These are phyloP conservation scores for Hyphopichia wangnamkhiaoensis DNA, from an alignment of 1,139 yeast genomes.

Conservation along the genomic window DNA sequence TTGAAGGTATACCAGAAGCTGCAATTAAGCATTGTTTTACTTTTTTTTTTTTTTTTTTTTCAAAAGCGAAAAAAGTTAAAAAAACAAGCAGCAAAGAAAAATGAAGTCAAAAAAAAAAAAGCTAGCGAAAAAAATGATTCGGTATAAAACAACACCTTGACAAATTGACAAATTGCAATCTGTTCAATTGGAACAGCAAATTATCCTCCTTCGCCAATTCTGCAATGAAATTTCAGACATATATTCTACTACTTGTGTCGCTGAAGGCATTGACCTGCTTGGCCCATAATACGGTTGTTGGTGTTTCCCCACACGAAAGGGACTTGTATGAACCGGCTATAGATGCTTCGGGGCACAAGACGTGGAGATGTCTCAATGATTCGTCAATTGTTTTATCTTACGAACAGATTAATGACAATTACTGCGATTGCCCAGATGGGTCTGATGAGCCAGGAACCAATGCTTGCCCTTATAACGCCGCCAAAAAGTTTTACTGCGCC, in stretches of 20 bases:
- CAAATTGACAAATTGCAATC: neutral
- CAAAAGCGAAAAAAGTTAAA: neutral
- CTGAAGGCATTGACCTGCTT: too few relatives aligned
- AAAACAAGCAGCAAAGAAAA: neutral
- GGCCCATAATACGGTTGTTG: constrained; percentile 15
- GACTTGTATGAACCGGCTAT: constrained; percentile 54
- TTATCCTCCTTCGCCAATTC: too few relatives aligned
- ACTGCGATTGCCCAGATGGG: constrained; percentile 97
- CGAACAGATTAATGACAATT: constrained; percentile 78
- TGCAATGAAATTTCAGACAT: too few relatives aligned
- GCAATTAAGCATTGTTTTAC: too few relatives aligned
- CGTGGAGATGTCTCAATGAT: constrained; percentile 71
- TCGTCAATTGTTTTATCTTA: constrained; percentile 61
- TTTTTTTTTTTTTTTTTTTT: too few relatives aligned
- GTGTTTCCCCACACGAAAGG: constrained; percentile 41
- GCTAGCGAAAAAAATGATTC: neutral
- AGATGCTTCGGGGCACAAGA: constrained; percentile 29
- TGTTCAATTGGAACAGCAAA: neutral
- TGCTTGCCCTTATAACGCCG: constrained; percentile 58
- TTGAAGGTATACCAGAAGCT: too few relatives aligned
- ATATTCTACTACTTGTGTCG: too few relatives aligned
- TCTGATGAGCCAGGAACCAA: constrained; percentile 96
- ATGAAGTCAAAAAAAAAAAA: neutral
- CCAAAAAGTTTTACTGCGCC: constrained; percentile 66
- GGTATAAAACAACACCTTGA: neutral